Conservation (phyloP, 208 protist species). For the Angomonas ambiguus region DNA sequence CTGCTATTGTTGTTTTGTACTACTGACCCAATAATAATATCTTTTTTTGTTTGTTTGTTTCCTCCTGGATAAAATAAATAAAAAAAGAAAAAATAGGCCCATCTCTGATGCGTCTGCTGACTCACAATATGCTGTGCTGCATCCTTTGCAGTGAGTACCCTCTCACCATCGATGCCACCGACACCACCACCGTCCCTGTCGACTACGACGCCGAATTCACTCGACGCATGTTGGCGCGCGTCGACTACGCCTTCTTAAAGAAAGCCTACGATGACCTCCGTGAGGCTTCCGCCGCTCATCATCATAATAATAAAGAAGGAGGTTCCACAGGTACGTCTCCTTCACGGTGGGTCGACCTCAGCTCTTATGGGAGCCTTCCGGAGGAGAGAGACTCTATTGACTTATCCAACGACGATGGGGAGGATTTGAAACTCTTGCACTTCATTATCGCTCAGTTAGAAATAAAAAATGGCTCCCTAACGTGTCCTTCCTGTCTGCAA, state of each 20-base stretch:
- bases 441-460: constrained; percentile 67
- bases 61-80: background rate
- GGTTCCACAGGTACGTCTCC: too few relatives aligned
- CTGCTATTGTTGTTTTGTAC: background rate
- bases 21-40: background rate
- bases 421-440: constrained; percentile 47
- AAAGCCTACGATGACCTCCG: constrained; percentile 44
- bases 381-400: too few relatives aligned
- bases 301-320: constrained; percentile 8
- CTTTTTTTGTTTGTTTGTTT: background rate
- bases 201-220: constrained; percentile 78
- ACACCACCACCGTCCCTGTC: constrained; percentile 46
- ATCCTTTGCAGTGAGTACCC: constrained; percentile 76
- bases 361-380: too few relatives aligned
- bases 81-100: background rate
- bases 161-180: constrained; percentile 37
- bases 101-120: constrained; percentile 72
- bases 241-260: constrained; percentile 71
- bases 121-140: constrained; percentile 86
- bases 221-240: constrained; percentile 75
- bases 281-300: constrained; percentile 18
- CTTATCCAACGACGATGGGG: too few relatives aligned
- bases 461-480: constrained; percentile 61
- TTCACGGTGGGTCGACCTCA: too few relatives aligned
- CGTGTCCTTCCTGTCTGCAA: constrained; percentile 59